A percentile compares a stretch with the other conserved stretches of the same genome.
phyloP scores from a whole-genome alignment of 2,329 filamentous ascomycete species.

The Clonostachys rhizophaga region DNA sequence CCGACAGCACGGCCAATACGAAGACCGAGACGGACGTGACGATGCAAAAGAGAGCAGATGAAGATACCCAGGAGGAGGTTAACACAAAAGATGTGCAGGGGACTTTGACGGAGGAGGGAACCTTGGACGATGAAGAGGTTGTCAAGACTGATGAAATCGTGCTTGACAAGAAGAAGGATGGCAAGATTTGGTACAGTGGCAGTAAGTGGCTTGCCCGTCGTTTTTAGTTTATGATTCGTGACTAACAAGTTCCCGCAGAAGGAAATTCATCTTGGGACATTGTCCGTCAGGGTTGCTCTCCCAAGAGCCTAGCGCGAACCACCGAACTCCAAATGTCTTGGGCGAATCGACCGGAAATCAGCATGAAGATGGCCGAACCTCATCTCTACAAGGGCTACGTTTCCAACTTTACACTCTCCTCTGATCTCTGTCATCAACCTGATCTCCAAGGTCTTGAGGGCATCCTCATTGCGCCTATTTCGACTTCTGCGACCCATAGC shows the following conservation, averaged over 20 bases:
- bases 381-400: conserved; percentile 55
- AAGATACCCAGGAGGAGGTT: too few species aligned
- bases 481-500: conserved; percentile 48
- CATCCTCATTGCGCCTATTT: conserved; percentile 57
- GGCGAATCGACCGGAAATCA: conserved; percentile 35
- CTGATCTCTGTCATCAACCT: conserved; percentile 62
- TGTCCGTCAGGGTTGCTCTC: conserved; percentile 55
- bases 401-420: conserved; percentile 55
- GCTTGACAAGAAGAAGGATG: too few species aligned
- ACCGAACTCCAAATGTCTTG: conserved; percentile 37
- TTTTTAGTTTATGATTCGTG: background rate
- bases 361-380: conserved; percentile 35
- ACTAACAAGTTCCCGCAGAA: background rate
- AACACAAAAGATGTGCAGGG: too few species aligned
- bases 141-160: too few species aligned
- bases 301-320: conserved; percentile 54
- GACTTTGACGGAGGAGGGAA: too few species aligned
- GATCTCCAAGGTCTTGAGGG: conserved; percentile 59
- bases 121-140: too few species aligned
- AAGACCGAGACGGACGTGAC: conserved; percentile 28
- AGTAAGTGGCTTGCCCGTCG: background rate
- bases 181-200: too few species aligned
- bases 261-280: conserved; percentile 46
- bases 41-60: conserved; percentile 16
- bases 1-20: conserved; percentile 21